Conservation (phyloP, 1,139 yeast species). For the Geotrichum candidum region DNA sequence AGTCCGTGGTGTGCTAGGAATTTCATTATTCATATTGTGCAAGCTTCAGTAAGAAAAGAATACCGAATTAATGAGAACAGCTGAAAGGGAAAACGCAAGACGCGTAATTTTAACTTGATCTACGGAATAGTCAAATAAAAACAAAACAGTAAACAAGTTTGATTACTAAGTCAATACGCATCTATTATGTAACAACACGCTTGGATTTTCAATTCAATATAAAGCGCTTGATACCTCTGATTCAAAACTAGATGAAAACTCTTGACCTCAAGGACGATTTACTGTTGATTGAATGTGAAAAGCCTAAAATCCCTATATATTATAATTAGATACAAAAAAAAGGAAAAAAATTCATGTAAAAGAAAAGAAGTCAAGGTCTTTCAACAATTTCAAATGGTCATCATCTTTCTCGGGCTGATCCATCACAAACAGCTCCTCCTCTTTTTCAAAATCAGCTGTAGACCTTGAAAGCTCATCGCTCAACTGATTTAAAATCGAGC, state of each 20-base stretch:
- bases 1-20: constrained; percentile 8
- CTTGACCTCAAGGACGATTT: neutral
- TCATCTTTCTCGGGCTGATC: constrained; percentile 13
- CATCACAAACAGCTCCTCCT: constrained; percentile 17
- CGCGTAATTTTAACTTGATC: neutral
- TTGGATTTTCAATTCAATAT: neutral
- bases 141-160: neutral
- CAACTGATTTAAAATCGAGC: constrained; percentile 28
- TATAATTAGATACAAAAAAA: neutral
- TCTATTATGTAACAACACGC: neutral
- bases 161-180: neutral
- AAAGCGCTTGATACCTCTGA: neutral
- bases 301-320: neutral
- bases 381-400: constrained; percentile 18
- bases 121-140: neutral
- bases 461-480: constrained; percentile 14
- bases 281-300: neutral
- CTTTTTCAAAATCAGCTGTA: constrained; percentile 9
- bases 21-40: neutral
- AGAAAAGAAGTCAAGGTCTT: constrained; percentile 17
- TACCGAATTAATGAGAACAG: neutral
- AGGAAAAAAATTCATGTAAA: neutral
- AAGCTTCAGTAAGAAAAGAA: neutral
- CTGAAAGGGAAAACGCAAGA: neutral
- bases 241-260: neutral